These are phyloP conservation scores for Boletus sp. DNA, from an alignment of 768 basidiomycete species.

Conservation along the genomic window DNA sequence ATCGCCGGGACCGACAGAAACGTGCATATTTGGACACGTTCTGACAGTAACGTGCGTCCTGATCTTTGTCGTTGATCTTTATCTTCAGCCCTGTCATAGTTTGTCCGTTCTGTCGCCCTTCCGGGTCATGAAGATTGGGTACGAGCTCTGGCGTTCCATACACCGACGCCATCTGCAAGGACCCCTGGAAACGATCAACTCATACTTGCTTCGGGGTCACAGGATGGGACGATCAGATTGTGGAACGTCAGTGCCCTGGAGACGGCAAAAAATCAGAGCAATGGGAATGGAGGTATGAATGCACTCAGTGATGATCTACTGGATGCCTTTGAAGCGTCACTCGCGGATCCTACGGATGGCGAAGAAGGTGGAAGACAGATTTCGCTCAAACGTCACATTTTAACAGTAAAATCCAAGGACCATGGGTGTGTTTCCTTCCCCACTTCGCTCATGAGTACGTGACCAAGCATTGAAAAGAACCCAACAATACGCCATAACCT, in stretches of 20 bases:
- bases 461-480: constrained; percentile 28
- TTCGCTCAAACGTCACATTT: constrained; percentile 80
- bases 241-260: constrained; percentile 74
- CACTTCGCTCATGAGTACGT: constrained; percentile 23
- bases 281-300: constrained; percentile 19
- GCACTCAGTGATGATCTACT: constrained; percentile 68
- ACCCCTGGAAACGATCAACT: constrained; percentile 39
- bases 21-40: constrained; percentile 74
- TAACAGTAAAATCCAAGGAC: constrained; percentile 55
- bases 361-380: constrained; percentile 85
- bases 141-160: constrained; percentile 68
- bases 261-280: constrained; percentile 10
- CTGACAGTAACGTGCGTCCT: constrained; percentile 49
- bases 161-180: constrained; percentile 24
- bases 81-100: constrained; percentile 36
- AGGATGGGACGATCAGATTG: constrained; percentile 89
- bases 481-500: constrained; percentile 71
- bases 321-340: constrained; percentile 82
- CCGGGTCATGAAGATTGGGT: constrained; percentile 97
- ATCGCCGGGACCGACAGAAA: constrained; percentile 77
- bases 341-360: constrained; percentile 64
- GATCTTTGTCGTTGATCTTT: constrained; percentile 1
- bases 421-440: constrained; percentile 14
- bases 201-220: constrained; percentile 88
- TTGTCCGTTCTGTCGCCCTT: constrained; percentile 55